Evolutionary conservation across 129 eudicot genomes (phyloP), one percentile per base, ranked within the genome.

Genomic region (Centrapalus pauciflorus): DNA sequence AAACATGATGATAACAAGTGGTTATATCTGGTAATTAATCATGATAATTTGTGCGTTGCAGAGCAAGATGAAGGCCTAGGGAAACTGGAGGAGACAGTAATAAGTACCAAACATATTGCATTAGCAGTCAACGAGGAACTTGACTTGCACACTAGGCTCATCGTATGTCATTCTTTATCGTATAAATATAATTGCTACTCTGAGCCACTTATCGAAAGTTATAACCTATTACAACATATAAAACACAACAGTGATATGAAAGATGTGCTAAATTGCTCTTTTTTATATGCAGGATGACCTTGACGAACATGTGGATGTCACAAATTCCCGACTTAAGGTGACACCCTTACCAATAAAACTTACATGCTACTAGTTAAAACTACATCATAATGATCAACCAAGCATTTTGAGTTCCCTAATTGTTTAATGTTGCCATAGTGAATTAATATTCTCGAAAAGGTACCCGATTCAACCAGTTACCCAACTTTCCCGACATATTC

Each of bases 21-120:
- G 17, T 46, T 49, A 32, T 24, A 0, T 57, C 10, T 57, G 43
- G 37, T 70, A 57, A 12, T 19, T 9, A 62, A 11, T 24, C 46
- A 17, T 63, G 71, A 63, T 30, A 25, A 37, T 73, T 21, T 72
- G 65, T 45, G 52, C 40, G 37, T 48, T 74, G 28, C 87, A 92
- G 98, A 88, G 66, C 96, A 93, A 84, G 98, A 93, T 66, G 98
- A 88, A 48, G 98, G 87, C 71, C 89, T 93, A 70, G 96, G 78
- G 48, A 80, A 80, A 64, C 73, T 88, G 87, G 98, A 93, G 84
- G 95, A 83, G 82, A 81, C 95, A 23, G 96, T 93, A 33, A 57
- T 78, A 49, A 93, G 96, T 75, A 85, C 95, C 41, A 93, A 88
- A 74, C 98, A 93, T 67, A 88, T 93, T 73, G 96, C 95, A 11